Evolutionary conservation across 2,329 filamentous ascomycete species (phyloP).

Genomic region (Xylaria digitata): DNA sequence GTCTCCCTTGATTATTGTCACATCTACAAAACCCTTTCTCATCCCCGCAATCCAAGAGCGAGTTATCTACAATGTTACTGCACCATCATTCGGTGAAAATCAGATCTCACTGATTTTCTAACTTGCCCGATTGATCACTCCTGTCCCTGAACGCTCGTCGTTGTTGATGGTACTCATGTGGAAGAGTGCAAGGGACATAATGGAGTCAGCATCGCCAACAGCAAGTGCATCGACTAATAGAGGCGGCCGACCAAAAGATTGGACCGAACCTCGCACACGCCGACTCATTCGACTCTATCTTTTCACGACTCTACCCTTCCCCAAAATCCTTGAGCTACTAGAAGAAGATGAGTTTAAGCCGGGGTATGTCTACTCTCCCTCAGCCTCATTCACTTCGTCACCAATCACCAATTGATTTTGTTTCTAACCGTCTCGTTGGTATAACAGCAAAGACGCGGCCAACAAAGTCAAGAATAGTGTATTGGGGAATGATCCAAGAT

Average conservation of each 20-base stretch:
- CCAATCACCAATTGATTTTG: slow-evolving; percentile 11
- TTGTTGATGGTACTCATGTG: slow-evolving; percentile 15
- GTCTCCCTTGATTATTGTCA: not conserved
- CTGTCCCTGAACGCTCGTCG: slow-evolving; percentile 17
- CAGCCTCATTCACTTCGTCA: not conserved
- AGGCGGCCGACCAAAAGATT: slow-evolving; percentile 66
- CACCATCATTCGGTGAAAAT: slow-evolving; percentile 25
- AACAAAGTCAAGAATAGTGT: slow-evolving; percentile 68
- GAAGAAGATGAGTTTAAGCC: slow-evolving; percentile 59
- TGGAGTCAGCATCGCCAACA: slow-evolving; percentile 48
- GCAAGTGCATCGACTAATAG: slow-evolving; percentile 46
- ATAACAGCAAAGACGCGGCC: slow-evolving; percentile 64
- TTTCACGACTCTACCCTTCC: slow-evolving; percentile 64
- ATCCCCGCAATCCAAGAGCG: slow-evolving; percentile 31
- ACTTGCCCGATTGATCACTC: slow-evolving; percentile 13
- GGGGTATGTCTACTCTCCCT: slow-evolving; percentile 53
- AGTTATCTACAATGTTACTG: slow-evolving; percentile 33
- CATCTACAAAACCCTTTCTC: slow-evolving; percentile 36
- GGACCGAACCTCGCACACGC: slow-evolving; percentile 64
- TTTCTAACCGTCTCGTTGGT: slow-evolving; percentile 23
- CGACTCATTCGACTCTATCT: slow-evolving; percentile 67
- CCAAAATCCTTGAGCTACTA: slow-evolving; percentile 61
- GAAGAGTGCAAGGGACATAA: slow-evolving; percentile 30
- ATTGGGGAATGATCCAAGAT: slow-evolving; percentile 69
- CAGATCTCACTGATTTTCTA: slow-evolving; percentile 25